Conservation (phyloP, 176 grass and related monocot species). For the Echinochloa phyllopogon region DNA sequence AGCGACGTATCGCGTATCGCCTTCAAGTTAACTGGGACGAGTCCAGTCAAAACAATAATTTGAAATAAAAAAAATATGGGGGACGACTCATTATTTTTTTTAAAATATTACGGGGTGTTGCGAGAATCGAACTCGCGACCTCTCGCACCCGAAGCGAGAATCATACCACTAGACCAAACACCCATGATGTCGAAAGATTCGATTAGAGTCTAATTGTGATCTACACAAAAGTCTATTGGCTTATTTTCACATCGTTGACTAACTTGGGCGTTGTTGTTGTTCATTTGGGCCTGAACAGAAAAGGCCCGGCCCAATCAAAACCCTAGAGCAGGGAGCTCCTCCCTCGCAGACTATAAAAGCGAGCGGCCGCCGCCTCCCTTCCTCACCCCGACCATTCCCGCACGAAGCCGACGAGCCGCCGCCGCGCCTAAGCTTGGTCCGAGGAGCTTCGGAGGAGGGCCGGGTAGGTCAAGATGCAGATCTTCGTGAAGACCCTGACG, state of each 20-base stretch:
- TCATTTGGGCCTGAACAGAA: background rate
- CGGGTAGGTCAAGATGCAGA: conserved; percentile 73
- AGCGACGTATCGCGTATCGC: too few species aligned
- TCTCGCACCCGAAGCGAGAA: conserved; percentile 99
- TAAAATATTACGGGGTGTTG: conserved; percentile 55
- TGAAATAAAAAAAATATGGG: too few species aligned
- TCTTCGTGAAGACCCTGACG: conserved; percentile 97
- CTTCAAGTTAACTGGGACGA: too few species aligned
- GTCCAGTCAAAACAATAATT: too few species aligned
- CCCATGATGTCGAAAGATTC: too few species aligned
- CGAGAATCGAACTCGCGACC: conserved; percentile 92
- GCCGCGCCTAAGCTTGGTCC: background rate
- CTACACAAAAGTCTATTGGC: too few species aligned
- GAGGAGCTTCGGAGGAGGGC: background rate
- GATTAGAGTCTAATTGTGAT: too few species aligned
- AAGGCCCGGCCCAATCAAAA: conserved; percentile 17
- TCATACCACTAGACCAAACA: conserved; percentile 99
- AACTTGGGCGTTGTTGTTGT: background rate
- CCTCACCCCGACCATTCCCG: background rate
- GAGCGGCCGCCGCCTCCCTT: background rate
- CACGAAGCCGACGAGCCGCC: conserved; percentile 11
- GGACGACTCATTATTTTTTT: too few species aligned
- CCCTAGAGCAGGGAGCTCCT: background rate
- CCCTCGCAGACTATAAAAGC: background rate
- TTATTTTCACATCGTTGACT: too few species aligned